Percentiles rank a stretch among this genome's conserved stretches.
Evolutionary conservation across 1,284 basidiomycete species (phyloP).

Genomic region (Sanguinoderma infundibulare): DNA sequence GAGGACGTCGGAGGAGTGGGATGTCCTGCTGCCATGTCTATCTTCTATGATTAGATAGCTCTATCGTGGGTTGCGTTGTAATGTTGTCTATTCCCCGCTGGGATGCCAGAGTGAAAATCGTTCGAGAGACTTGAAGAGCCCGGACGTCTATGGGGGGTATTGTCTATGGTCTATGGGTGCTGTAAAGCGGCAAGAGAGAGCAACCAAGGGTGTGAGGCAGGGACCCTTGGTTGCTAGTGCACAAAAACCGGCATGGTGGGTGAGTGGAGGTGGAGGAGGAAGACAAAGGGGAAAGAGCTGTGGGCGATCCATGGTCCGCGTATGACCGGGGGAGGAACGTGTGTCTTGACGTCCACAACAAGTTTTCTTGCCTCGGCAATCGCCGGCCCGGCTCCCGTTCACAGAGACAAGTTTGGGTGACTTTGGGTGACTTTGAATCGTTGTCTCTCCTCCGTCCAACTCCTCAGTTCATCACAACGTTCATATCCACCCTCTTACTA

Average conservation of each 20-base stretch:
- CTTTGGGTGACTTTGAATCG: too few species aligned
- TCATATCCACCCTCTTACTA: background rate
- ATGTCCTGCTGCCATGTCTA: slow-evolving; percentile 15
- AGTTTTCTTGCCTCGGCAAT: slow-evolving; percentile 23
- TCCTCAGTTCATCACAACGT: too few species aligned
- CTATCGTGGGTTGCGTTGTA: background rate
- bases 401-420: background rate
- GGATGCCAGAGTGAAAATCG: background rate
- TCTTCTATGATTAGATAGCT: slow-evolving; percentile 10
- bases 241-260: slow-evolving; percentile 40
- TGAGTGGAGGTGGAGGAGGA: slow-evolving; percentile 21
- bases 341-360: slow-evolving; percentile 20
- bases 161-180: slow-evolving; percentile 32
- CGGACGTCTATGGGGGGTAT: slow-evolving; percentile 33
- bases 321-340: slow-evolving; percentile 14
- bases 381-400: slow-evolving; percentile 16
- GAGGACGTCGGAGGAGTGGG: slow-evolving; percentile 43
- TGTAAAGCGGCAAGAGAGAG: slow-evolving; percentile 14
- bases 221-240: slow-evolving; percentile 38
- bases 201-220: slow-evolving; percentile 32
- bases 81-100: background rate
- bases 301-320: background rate
- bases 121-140: slow-evolving; percentile 4
- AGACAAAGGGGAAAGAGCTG: slow-evolving; percentile 6
- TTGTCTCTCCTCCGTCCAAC: too few species aligned